A percentile compares a stretch with the other conserved stretches of the same genome.
Evolutionary conservation across 148 eudicot species (phyloP).

Genomic region (Hydrangea macrophylla): DNA sequence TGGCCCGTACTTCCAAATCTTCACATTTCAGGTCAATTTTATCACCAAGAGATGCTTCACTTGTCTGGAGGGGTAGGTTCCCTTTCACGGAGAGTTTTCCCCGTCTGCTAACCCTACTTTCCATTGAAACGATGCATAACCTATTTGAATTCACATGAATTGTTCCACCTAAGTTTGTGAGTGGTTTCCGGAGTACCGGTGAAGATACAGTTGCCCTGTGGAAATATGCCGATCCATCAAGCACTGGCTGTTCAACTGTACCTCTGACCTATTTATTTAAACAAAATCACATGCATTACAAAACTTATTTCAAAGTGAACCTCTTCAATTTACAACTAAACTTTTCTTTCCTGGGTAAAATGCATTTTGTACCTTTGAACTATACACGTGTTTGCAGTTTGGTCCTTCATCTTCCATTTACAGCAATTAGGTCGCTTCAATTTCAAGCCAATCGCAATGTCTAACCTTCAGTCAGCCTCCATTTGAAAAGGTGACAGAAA

Average conservation of each 20-base stretch:
- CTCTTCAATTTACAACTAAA: background rate
- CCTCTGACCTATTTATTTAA: constrained; percentile 77
- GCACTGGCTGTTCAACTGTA: constrained; percentile 96
- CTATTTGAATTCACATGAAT: constrained; percentile 89
- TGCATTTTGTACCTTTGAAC: too few species aligned
- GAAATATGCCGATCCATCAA: constrained; percentile 95
- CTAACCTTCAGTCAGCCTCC: too few species aligned
- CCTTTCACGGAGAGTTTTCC: constrained; percentile 91
- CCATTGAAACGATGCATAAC: constrained; percentile 75
- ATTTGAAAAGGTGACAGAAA: too few species aligned
- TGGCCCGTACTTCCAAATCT: constrained; percentile 87
- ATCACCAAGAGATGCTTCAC: constrained; percentile 80
- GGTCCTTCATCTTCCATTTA: too few species aligned
- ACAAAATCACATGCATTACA: constrained; percentile 21
- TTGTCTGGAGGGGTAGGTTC: constrained; percentile 74
- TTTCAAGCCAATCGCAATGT: too few species aligned
- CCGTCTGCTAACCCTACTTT: constrained; percentile 90
- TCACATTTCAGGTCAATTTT: constrained; percentile 96
- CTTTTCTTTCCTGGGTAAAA: too few species aligned
- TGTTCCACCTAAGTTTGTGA: constrained; percentile 89
- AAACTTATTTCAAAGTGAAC: background rate
- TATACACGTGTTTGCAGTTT: too few species aligned
- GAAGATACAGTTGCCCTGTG: constrained; percentile 97
- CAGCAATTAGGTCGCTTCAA: too few species aligned
- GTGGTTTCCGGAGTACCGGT: constrained; percentile 90